Percentiles rank a stretch among this genome's conserved stretches.
phyloP scores from a whole-genome alignment of 495 filamentous ascomycete genomes.

The Neurospora intermedia region DNA sequence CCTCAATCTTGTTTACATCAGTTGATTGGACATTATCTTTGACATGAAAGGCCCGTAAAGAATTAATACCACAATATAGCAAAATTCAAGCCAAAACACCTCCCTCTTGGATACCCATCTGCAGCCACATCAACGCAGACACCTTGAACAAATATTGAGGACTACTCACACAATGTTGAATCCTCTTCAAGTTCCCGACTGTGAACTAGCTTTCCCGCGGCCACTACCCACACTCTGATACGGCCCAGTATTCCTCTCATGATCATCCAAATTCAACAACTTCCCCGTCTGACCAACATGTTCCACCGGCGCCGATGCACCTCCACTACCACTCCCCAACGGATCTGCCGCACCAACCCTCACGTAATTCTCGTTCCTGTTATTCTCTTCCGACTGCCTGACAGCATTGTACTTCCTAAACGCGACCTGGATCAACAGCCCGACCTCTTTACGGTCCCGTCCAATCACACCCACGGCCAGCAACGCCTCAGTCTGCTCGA shows the following conservation, averaged over 20 bases:
- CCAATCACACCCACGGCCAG: slow-evolving; percentile 33
- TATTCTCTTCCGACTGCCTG: slow-evolving; percentile 32
- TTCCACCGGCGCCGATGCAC: neutral
- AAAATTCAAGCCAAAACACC: neutral
- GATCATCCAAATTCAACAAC: neutral
- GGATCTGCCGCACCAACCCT: neutral
- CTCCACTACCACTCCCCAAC: neutral
- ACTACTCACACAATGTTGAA: neutral
- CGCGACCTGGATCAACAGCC: slow-evolving; percentile 31
- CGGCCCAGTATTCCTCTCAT: neutral
- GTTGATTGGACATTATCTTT: too few relatives aligned
- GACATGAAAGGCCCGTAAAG: too few relatives aligned
- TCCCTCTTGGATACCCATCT: neutral
- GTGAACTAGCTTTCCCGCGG: neutral
- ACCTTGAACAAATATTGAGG: neutral
- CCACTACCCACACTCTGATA: neutral
- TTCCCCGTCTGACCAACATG: neutral
- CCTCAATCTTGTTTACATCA: neutral
- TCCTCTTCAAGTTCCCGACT: neutral
- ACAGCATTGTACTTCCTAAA: slow-evolving; percentile 37
- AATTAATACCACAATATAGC: neutral
- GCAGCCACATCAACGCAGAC: neutral
- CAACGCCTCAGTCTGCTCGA: slow-evolving; percentile 26
- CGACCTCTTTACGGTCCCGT: slow-evolving; percentile 32
- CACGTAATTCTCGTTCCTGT: slow-evolving; percentile 33